These are phyloP conservation scores for Boletus fagicola DNA, from an alignment of 768 basidiomycete species.

Conservation along the genomic window DNA sequence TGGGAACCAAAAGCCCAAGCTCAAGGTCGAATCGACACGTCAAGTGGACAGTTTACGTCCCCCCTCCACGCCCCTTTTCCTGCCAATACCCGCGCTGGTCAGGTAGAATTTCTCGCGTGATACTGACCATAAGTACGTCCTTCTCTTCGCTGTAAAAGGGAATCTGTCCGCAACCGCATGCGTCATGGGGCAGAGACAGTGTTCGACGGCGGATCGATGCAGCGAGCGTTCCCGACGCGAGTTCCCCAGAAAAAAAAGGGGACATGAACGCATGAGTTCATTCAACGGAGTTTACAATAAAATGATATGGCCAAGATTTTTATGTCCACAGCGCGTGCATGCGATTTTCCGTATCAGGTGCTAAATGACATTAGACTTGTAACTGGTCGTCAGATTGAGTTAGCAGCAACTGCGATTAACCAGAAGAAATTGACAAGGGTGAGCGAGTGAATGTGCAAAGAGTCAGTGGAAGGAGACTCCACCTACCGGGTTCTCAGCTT, in stretches of 20 bases:
- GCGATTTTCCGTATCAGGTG: neutral
- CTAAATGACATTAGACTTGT: neutral
- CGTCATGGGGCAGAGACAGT: neutral
- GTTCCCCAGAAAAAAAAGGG: neutral
- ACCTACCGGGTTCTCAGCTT: neutral
- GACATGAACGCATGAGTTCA: no score
- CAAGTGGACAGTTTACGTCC: no score
- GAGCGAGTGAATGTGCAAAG: neutral
- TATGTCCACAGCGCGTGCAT: neutral
- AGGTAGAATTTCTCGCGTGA: no score
- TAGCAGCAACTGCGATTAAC: neutral
- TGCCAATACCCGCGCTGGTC: no score
- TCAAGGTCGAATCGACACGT: no score
- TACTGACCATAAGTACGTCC: no score
- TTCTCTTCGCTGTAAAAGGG: no score
- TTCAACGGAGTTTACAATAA: neutral
- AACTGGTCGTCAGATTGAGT: neutral
- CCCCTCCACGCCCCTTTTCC: no score
- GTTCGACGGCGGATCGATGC: neutral
- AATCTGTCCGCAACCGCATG: no score
- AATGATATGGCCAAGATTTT: neutral
- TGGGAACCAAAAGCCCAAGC: neutral
- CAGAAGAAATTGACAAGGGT: neutral
- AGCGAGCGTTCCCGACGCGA: neutral
- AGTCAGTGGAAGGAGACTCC: neutral